A percentile compares a stretch with the other conserved stretches of the same genome.
Evolutionary conservation across 176 grass and related monocot species (phyloP).

Genomic region (Calamus simplicifolius): DNA sequence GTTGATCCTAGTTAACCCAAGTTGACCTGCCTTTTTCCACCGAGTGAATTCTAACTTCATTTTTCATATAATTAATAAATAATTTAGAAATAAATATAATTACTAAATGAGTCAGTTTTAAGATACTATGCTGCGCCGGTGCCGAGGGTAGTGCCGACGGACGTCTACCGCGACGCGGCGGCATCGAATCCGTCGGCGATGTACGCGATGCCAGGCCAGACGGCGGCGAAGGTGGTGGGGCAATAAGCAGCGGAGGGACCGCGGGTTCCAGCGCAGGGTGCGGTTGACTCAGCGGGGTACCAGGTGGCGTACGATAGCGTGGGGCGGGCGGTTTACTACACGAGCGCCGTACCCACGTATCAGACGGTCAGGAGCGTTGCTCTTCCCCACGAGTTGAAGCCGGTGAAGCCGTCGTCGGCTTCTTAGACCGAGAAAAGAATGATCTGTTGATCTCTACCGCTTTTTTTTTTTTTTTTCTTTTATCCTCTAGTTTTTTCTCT

Average conservation of each 20-base stretch:
- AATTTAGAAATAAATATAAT: too few relatives aligned
- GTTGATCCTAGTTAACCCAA: too few relatives aligned
- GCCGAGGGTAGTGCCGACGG: constrained; percentile 1
- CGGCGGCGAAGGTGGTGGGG: background rate
- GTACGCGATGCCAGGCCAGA: constrained; percentile 21
- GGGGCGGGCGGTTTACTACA: constrained; percentile 79
- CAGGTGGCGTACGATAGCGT: constrained; percentile 67
- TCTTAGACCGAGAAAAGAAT: constrained; percentile 2
- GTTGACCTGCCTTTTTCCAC: too few relatives aligned
- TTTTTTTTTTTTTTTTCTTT: constrained; percentile 1
- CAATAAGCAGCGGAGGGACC: too few relatives aligned
- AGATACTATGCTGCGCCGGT: constrained; percentile 2
- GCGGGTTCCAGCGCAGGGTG: background rate
- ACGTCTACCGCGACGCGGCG: constrained; percentile 3
- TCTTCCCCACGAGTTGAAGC: constrained; percentile 39
- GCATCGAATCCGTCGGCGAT: background rate
- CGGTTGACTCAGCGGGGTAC: constrained; percentile 12
- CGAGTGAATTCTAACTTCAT: too few relatives aligned
- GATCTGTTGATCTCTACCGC: too few relatives aligned
- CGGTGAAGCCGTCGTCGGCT: constrained; percentile 58
- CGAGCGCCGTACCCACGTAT: constrained; percentile 56
- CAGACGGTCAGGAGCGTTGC: constrained; percentile 29
- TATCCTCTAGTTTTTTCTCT: too few relatives aligned
- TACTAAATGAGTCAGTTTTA: too few relatives aligned
- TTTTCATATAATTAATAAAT: too few relatives aligned